A percentile compares a stretch with the other conserved stretches of the same genome.
Conservation (phyloP, 805 yeast species). For the Lipomyces anomalus region DNA sequence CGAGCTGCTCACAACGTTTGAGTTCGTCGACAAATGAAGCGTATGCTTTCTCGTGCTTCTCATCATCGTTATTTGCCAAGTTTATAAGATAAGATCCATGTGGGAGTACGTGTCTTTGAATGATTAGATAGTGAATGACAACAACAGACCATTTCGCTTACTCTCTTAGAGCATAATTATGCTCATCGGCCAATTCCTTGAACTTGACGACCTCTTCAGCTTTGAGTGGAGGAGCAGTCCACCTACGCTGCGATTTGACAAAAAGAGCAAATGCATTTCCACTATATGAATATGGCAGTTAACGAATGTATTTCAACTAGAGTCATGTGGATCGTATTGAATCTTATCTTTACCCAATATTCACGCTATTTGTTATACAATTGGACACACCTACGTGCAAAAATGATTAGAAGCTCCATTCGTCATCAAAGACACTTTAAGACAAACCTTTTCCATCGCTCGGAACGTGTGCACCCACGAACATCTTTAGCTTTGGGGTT, state of each 20-base stretch:
- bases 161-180: conserved; percentile 64
- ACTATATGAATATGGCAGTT: conserved; percentile 24
- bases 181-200: conserved; percentile 52
- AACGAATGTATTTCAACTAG: too few relatives aligned
- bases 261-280: conserved; percentile 87
- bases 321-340: neutral
- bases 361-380: conserved; percentile 53
- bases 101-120: conserved; percentile 62
- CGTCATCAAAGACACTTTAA: neutral
- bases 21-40: conserved; percentile 81
- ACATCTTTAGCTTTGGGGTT: conserved; percentile 36
- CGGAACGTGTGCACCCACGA: conserved; percentile 20
- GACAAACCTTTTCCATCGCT: conserved; percentile 18
- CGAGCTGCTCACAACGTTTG: conserved; percentile 75
- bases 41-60: conserved; percentile 69
- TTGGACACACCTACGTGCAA: conserved; percentile 48
- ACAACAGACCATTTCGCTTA: conserved; percentile 3
- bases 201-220: conserved; percentile 64
- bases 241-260: conserved; percentile 80
- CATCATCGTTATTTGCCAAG: conserved; percentile 81
- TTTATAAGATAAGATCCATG: conserved; percentile 95
- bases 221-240: conserved; percentile 78
- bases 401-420: neutral
- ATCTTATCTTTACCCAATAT: conserved; percentile 38
- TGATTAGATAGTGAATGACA: neutral